These are phyloP conservation scores for Cadophora malorum DNA, from an alignment of 2,329 filamentous ascomycete genomes.

Conservation along the genomic window DNA sequence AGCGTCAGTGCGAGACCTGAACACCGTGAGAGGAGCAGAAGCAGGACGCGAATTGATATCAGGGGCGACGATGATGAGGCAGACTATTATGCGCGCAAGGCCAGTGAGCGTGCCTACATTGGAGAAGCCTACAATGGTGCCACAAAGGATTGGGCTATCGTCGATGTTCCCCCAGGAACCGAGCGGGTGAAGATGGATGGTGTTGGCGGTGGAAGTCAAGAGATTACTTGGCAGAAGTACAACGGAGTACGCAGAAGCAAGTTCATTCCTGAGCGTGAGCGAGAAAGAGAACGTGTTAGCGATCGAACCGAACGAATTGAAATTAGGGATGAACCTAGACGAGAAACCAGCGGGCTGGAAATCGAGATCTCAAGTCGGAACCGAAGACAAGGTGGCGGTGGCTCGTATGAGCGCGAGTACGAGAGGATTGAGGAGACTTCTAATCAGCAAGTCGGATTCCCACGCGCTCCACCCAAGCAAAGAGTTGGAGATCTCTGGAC, in stretches of 20 bases:
- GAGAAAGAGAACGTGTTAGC: constrained; percentile 26
- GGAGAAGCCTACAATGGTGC: constrained; percentile 78
- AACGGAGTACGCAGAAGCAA: constrained; percentile 77
- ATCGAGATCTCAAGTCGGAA: constrained; percentile 41
- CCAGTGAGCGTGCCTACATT: constrained; percentile 69
- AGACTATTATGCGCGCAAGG: constrained; percentile 71
- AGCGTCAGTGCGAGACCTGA: constrained; percentile 41
- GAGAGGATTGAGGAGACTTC: constrained; percentile 59
- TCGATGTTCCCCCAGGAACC: constrained; percentile 85
- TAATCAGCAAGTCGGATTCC: constrained; percentile 54
- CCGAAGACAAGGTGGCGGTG: constrained; percentile 25
- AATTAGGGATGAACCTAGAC: constrained; percentile 36
- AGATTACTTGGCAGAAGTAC: constrained; percentile 80
- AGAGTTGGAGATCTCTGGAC: constrained; percentile 80
- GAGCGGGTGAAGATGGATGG: constrained; percentile 85
- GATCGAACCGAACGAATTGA: constrained; percentile 31
- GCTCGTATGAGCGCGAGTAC: constrained; percentile 43
- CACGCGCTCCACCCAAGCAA: constrained; percentile 38
- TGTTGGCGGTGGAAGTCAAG: constrained; percentile 74
- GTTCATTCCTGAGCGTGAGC: constrained; percentile 73
- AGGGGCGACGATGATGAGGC: constrained; percentile 54
- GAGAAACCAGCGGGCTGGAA: constrained; percentile 38
- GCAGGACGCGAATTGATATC: constrained; percentile 37
- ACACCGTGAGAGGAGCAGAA: constrained; percentile 25
- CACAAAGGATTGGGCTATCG: constrained; percentile 79